Base-by-base conservation (phyloP, 1,284 basidiomycete species). In the Rhizoctonia solani region DNA sequence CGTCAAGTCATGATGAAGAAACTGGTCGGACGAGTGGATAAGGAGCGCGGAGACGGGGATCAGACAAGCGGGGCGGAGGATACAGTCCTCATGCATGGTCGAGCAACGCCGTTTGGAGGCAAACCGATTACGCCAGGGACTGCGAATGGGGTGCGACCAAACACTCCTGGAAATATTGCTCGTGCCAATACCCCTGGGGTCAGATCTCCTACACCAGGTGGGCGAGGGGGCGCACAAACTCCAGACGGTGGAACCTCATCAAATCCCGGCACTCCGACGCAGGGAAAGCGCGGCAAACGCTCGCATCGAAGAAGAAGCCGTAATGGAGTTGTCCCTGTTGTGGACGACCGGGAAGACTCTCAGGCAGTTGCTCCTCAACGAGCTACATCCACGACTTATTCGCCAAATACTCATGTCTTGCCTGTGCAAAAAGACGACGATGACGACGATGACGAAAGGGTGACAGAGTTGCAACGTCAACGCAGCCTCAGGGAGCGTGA, bases 31-130 rank as follows among this genome's bases (percentile, higher is more conserved):
- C 80, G 89, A 70, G 76, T 86, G 63, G 84, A 85, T 68, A 85
- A 87, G 72, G 80, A 83, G 0, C 87, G 88, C 66, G 21, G 71
- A 71, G 71, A 83, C 32, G 61, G 65, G 6, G 70, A 71, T 13
- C 47, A 54, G 68, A 83, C 80, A 0, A 88, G 85, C 71, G 86
- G 83, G 23, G 82, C 82, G 14, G 88, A 90, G 71, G 88, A 89
- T 42, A 79, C 77, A 66, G 73, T 79, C n/a, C 34, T 63, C 11
- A 63, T 63, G 59, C 34, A 63, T 25, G 59, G 59, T 16, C 59
- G 46, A 23, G 47, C 11, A 8, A 63, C 59, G 44, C 59, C 59
- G 19, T 63, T 63, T 19, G 50, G 50, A 29, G 23, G 21, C 5
- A 53, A 29, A 27, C 50, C 50, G 3, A 53, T 21, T 4, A 42